phyloP scores from a whole-genome alignment of 345 rosid species.

The Angophora floribunda region DNA sequence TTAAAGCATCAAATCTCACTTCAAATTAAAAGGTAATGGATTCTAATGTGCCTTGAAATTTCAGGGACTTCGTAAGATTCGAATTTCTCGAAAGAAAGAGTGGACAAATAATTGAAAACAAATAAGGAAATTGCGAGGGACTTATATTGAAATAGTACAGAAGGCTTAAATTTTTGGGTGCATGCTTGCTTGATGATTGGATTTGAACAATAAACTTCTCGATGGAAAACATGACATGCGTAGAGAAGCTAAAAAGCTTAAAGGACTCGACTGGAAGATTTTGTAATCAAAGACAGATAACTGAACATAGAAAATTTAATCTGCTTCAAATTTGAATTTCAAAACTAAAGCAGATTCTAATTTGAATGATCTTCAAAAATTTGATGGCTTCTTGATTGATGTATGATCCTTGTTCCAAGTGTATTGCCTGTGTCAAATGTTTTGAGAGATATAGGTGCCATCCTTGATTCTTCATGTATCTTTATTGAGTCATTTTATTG shows the following conservation, averaged over 20 bases:
- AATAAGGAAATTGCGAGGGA: not conserved
- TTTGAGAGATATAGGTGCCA: not conserved
- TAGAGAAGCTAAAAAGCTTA: not conserved
- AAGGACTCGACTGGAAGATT: not conserved
- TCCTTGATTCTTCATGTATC: too few species aligned
- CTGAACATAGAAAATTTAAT: not conserved
- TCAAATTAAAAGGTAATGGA: too few species aligned
- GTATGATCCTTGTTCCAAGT: not conserved
- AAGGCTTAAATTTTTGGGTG: not conserved
- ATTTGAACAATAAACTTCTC: not conserved
- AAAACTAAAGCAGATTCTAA: not conserved
- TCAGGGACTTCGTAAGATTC: not conserved
- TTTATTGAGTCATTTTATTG: not conserved
- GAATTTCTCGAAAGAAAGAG: not conserved
- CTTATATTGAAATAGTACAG: not conserved
- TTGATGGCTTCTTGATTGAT: not conserved
- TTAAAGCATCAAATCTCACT: too few species aligned
- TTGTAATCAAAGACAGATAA: not conserved
- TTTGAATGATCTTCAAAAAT: not conserved
- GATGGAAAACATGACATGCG: not conserved
- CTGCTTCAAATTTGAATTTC: not conserved
- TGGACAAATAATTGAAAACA: not conserved
- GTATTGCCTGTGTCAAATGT: not conserved
- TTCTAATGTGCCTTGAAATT: not conserved
- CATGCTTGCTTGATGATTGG: not conserved